Percentiles rank a stretch among this genome's conserved stretches.
These are phyloP conservation scores for Colletotrichum chlorophyti DNA, from an alignment of 2,329 filamentous ascomycete species.

Conservation along the genomic window DNA sequence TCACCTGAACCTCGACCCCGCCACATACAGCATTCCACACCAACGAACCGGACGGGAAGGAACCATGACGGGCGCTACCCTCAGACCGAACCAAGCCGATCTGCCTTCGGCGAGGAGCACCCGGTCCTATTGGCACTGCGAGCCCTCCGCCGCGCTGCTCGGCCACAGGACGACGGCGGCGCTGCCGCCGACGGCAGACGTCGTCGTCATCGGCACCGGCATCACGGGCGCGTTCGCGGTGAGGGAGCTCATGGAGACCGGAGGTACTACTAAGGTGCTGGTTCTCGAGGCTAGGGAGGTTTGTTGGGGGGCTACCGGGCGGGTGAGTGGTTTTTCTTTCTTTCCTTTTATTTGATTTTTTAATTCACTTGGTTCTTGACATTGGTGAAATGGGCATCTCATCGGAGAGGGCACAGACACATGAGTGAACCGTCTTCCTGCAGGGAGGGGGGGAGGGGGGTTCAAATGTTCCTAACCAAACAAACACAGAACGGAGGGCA, in stretches of 20 bases:
- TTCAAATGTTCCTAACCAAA: background rate
- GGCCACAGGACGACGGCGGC: slow-evolving; percentile 72
- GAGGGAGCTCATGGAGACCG: slow-evolving; percentile 60
- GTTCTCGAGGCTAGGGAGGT: slow-evolving; percentile 81
- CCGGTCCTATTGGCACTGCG: slow-evolving; percentile 75
- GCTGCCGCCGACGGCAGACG: slow-evolving; percentile 68
- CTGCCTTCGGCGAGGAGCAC: slow-evolving; percentile 69
- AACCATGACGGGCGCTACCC: slow-evolving; percentile 39
- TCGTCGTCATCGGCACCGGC: slow-evolving; percentile 77
- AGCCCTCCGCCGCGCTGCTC: slow-evolving; percentile 68
- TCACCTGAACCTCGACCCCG: too few species aligned
- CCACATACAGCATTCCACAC: too few species aligned
- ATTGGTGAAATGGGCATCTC: background rate
- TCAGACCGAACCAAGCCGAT: slow-evolving; percentile 49
- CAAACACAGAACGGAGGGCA: slow-evolving; percentile 71
- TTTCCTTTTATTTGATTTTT: slow-evolving; percentile 15
- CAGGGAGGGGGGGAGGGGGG: background rate
- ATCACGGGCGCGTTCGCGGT: slow-evolving; percentile 79
- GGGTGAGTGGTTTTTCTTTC: slow-evolving; percentile 56
- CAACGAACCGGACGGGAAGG: background rate
- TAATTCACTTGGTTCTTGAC: background rate
- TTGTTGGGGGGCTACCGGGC: slow-evolving; percentile 84
- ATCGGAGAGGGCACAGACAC: background rate
- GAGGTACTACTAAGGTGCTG: slow-evolving; percentile 60
- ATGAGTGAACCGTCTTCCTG: background rate